Evolutionary conservation across 106 monocot genomes (phyloP).

Genomic region (Dactylorhiza incarnata): DNA sequence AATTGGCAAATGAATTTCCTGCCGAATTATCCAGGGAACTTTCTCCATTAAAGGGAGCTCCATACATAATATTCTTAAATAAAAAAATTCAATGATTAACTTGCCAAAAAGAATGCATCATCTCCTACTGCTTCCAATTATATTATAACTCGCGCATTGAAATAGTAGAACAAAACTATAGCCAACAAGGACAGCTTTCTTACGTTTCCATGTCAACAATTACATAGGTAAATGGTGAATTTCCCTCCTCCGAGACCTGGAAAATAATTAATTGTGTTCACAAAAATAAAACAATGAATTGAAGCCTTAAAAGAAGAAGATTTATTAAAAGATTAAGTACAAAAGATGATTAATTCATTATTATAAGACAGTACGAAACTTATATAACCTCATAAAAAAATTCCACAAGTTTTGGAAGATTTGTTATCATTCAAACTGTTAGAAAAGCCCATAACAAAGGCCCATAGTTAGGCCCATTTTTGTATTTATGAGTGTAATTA

Average conservation of each 20-base stretch:
- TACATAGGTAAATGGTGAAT: constrained; percentile 91
- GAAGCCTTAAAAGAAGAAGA: neutral
- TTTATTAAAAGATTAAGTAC: neutral
- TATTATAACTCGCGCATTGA: neutral
- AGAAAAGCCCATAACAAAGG: too few species aligned
- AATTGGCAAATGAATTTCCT: too few species aligned
- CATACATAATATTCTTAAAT: neutral
- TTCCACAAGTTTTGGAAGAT: neutral
- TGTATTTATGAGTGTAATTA: too few species aligned
- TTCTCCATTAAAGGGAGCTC: neutral
- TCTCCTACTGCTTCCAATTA: neutral
- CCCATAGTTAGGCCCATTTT: too few species aligned
- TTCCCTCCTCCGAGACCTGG: constrained; percentile 73
- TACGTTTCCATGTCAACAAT: constrained; percentile 94
- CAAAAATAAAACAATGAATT: neutral
- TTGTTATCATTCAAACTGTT: constrained; percentile 1
- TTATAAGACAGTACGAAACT: neutral
- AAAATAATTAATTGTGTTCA: constrained; percentile 15
- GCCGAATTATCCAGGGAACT: too few species aligned
- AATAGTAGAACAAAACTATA: neutral
- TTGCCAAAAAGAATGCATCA: neutral
- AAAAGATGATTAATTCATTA: neutral
- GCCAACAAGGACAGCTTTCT: constrained; percentile 15
- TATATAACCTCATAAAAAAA: neutral
- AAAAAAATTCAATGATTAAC: neutral